phyloP scores from a whole-genome alignment of 306 rosid genomes.

The Arachis stenosperma region DNA sequence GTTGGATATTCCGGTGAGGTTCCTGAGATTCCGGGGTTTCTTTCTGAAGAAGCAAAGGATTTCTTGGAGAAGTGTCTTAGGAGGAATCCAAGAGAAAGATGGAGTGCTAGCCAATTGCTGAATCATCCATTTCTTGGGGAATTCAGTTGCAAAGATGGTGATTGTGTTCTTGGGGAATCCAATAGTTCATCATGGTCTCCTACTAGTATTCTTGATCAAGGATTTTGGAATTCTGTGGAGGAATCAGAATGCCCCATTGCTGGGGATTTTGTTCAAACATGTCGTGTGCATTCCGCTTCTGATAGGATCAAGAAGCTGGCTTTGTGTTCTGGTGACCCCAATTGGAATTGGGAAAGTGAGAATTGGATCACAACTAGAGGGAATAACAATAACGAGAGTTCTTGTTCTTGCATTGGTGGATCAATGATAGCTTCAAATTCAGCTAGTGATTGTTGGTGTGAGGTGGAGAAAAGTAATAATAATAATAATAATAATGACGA shows the following conservation, averaged over 20 bases:
- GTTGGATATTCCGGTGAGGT: slow-evolving; percentile 64
- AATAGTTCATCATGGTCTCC: slow-evolving; percentile 60
- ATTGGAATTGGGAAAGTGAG: slow-evolving; percentile 55
- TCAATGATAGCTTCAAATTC: slow-evolving; percentile 29
- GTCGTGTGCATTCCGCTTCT: slow-evolving; percentile 34
- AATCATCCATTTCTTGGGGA: slow-evolving; percentile 76
- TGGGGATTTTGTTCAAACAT: slow-evolving; percentile 32
- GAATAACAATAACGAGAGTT: slow-evolving; percentile 27
- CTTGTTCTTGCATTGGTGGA: slow-evolving; percentile 22
- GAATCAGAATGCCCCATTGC: slow-evolving; percentile 47
- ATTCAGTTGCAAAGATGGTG: slow-evolving; percentile 36
- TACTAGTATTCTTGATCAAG: slow-evolving; percentile 82
- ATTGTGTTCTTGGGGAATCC: slow-evolving; percentile 41
- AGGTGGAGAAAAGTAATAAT: slow-evolving; percentile 30
- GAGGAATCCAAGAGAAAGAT: slow-evolving; percentile 71
- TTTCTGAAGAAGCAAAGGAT: slow-evolving; percentile 76
- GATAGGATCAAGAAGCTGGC: slow-evolving; percentile 73
- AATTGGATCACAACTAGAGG: slow-evolving; percentile 66
- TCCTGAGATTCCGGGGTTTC: slow-evolving; percentile 77
- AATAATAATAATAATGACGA: not conserved
- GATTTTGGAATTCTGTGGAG: slow-evolving; percentile 70
- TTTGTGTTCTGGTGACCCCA: slow-evolving; percentile 50
- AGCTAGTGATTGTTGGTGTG: slow-evolving; percentile 29
- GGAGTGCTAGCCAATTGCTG: slow-evolving; percentile 73
- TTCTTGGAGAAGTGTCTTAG: slow-evolving; percentile 80